These are phyloP conservation scores for Lasiosphaeriaceae sp. DNA, from an alignment of 495 filamentous ascomycete species.

Conservation along the genomic window DNA sequence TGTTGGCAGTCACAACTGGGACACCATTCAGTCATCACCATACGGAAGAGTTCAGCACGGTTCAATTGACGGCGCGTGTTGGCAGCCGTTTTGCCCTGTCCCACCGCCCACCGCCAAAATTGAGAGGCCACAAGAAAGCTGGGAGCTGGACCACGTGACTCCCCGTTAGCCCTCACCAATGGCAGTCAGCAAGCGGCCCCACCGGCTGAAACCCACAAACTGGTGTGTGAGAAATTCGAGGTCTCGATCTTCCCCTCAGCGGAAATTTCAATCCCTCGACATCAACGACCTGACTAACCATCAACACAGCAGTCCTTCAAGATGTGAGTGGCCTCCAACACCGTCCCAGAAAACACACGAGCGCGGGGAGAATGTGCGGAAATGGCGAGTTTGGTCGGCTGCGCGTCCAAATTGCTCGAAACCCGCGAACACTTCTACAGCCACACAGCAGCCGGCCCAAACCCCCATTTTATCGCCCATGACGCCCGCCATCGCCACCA, in stretches of 20 bases:
- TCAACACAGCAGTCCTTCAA: slow-evolving; percentile 46
- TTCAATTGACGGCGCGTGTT: too few species aligned
- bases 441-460: background rate
- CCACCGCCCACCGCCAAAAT: slow-evolving; percentile 13
- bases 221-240: slow-evolving; percentile 36
- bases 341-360: slow-evolving; percentile 8
- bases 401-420: background rate
- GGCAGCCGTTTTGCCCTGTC: too few species aligned
- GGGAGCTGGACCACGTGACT: slow-evolving; percentile 20
- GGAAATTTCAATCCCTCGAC: slow-evolving; percentile 39
- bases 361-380: slow-evolving; percentile 3
- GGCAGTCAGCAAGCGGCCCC: slow-evolving; percentile 18
- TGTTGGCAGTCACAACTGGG: too few species aligned
- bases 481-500: background rate
- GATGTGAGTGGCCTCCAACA: slow-evolving; percentile 46
- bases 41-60: too few species aligned
- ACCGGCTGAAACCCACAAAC: slow-evolving; percentile 35
- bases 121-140: too few species aligned
- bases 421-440: background rate
- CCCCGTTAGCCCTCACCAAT: slow-evolving; percentile 32
- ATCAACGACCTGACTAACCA: slow-evolving; percentile 39
- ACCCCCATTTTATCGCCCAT: background rate
- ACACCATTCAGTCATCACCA: too few species aligned
- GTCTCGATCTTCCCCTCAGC: slow-evolving; percentile 35
- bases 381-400: slow-evolving; percentile 7